A percentile compares a stretch with the other conserved stretches of the same genome.
Conservation (phyloP, 129 eudicot species). For the carrot (Daucus carota) region DNA sequence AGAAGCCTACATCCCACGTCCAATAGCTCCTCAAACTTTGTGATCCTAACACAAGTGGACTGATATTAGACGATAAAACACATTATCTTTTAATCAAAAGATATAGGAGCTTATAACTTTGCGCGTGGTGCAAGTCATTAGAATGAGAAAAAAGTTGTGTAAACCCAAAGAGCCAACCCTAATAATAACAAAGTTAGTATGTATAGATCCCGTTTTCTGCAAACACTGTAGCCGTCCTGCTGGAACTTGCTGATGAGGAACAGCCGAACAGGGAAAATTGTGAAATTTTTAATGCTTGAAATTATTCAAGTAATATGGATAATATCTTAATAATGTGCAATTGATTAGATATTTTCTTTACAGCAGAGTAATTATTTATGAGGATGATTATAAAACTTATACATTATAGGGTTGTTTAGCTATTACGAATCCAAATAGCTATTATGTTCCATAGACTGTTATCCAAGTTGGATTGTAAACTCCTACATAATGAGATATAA, state of each 20-base stretch:
- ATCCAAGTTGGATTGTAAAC: not conserved
- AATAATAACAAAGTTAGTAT: not conserved
- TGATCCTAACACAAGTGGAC: conserved; percentile 32
- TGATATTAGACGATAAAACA: conserved; percentile 4
- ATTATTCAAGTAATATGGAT: not conserved
- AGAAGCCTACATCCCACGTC: conserved; percentile 43
- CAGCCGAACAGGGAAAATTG: not conserved
- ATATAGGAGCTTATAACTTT: not conserved
- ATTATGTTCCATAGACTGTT: not conserved
- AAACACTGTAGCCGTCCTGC: not conserved
- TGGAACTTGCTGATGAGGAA: not conserved
- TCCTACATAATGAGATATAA: not conserved
- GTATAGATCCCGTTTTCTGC: not conserved
- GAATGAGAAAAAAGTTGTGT: not conserved
- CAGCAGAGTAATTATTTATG: not conserved
- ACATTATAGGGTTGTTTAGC: too few relatives aligned
- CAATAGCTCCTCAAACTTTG: conserved; percentile 63
- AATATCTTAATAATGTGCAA: not conserved
- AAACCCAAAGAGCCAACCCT: not conserved
- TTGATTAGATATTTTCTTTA: not conserved
- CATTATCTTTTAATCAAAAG: not conserved
- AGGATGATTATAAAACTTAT: too few relatives aligned
- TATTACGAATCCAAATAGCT: not conserved
- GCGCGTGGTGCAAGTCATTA: not conserved
- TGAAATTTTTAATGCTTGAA: not conserved